A percentile compares a stretch with the other conserved stretches of the same genome.
Conservation (phyloP, 2,329 filamentous ascomycete genomes). For the Aspergillus spinulosporus region DNA sequence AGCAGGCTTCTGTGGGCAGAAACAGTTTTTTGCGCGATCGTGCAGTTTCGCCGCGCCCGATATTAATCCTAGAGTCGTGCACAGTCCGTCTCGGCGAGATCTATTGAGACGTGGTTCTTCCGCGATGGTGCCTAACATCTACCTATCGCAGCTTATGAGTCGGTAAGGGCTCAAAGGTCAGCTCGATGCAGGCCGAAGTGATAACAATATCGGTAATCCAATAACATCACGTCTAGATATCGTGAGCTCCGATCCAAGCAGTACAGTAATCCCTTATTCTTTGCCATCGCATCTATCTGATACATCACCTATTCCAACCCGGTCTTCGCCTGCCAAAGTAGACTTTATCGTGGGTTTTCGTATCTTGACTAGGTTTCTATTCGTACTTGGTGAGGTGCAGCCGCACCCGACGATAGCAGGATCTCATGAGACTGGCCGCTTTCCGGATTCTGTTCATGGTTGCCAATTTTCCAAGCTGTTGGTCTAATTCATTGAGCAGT, state of each 20-base stretch:
- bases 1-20: too few species aligned
- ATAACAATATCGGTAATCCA: neutral
- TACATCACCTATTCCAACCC: neutral
- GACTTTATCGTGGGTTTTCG: neutral
- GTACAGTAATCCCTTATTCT: neutral
- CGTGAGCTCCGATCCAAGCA: neutral
- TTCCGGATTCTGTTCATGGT: too few species aligned
- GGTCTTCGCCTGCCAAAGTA: constrained; percentile 3
- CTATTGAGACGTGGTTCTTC: neutral
- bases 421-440: too few species aligned
- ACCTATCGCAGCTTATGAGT: too few species aligned
- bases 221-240: neutral
- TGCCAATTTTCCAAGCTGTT: too few species aligned
- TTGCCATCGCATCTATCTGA: neutral
- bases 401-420: too few species aligned
- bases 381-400: too few species aligned
- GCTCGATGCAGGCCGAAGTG: neutral
- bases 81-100: neutral
- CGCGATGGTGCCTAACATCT: neutral
- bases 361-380: neutral
- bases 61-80: neutral
- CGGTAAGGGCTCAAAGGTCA: neutral
- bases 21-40: too few species aligned
- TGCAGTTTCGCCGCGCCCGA: too few species aligned
- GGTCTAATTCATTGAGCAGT: too few species aligned